Evolutionary conservation across 441 rosid species (phyloP).

Genomic region (Capsella rubella): DNA sequence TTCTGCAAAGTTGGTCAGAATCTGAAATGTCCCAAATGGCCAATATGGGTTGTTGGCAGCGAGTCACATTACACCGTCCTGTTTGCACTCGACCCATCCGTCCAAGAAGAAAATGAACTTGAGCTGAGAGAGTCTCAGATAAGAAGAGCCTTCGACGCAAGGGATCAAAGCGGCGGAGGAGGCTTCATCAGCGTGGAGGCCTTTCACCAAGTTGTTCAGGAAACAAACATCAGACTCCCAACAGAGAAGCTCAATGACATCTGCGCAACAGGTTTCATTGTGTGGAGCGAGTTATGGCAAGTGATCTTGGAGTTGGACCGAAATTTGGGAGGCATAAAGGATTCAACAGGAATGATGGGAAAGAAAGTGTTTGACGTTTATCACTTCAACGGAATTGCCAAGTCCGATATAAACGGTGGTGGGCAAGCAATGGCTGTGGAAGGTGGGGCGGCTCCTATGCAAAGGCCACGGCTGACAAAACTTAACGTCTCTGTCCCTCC

Average conservation of each 20-base stretch:
- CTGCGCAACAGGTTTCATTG: conserved; percentile 79
- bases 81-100: conserved; percentile 84
- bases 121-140: conserved; percentile 92
- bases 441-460: conserved; percentile 65
- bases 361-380: conserved; percentile 90
- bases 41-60: conserved; percentile 99
- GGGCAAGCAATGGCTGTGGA: conserved; percentile 50
- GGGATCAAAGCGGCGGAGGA: conserved; percentile 98
- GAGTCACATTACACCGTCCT: conserved; percentile 97
- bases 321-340: conserved; percentile 84
- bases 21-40: conserved; percentile 94
- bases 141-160: conserved; percentile 88
- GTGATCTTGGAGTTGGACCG: conserved; percentile 80
- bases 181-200: conserved; percentile 95
- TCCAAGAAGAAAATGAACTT: conserved; percentile 92
- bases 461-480: conserved; percentile 93
- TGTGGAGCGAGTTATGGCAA: conserved; percentile 99
- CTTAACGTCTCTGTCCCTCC: conserved; percentile 95
- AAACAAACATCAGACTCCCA: conserved; percentile 67
- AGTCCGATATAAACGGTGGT: conserved; percentile 82
- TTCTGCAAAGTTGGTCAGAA: conserved; percentile 96
- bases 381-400: conserved; percentile 98
- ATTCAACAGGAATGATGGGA: conserved; percentile 93
- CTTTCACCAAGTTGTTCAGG: conserved; percentile 83
- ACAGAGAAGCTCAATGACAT: conserved; percentile 73